Evolutionary conservation across 345 rosid genomes (phyloP), one percentile per base, ranked within the genome.

Genomic region (Anastatica hierochuntica): DNA sequence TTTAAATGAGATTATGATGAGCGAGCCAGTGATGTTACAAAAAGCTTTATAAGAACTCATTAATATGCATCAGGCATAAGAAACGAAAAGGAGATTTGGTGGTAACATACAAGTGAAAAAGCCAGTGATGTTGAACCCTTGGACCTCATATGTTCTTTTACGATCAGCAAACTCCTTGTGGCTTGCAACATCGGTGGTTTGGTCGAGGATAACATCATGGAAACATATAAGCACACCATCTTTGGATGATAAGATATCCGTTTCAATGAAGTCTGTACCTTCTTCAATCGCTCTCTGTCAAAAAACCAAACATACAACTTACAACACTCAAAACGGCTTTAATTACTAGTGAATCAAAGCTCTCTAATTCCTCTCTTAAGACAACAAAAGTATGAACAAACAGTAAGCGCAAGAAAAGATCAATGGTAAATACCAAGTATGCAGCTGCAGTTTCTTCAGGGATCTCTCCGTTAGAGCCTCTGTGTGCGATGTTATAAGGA

Each of bases 401-500:
- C n/a, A n/a, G n/a, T n/a, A n/a, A n/a, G n/a, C n/a, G n/a, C n/a
- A n/a, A n/a, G n/a, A n/a, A n/a, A n/a, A n/a, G n/a, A n/a, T n/a
- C n/a, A n/a, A n/a, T n/a, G 95, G 95, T 3, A 29, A 47, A 1
- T 52, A 88, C 96, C 88, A 73, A 40, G 72, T 92, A 92, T 14
- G 98, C 85, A 62, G 83, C 77, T 56, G 84, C 81, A 47, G 95
- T 88, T 81, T 83, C 96, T 81, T 92, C 95, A 18, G 98, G 96
- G 38, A 92, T 19, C 71, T 88, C 96, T 49, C 98, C 96, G 58
- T 88, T 88, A 17, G 94, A 81, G 68, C 98, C 98, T 63, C 98
- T 73, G 69, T 92, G 98, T 6, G 94, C 96, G 56, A 92, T 59
- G 46, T 92, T 92, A 58, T 74, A 92, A 0, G 98, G 84, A 44